phyloP scores from a whole-genome alignment of 2,329 filamentous ascomycete genomes.

The Macrophomina tecta region DNA sequence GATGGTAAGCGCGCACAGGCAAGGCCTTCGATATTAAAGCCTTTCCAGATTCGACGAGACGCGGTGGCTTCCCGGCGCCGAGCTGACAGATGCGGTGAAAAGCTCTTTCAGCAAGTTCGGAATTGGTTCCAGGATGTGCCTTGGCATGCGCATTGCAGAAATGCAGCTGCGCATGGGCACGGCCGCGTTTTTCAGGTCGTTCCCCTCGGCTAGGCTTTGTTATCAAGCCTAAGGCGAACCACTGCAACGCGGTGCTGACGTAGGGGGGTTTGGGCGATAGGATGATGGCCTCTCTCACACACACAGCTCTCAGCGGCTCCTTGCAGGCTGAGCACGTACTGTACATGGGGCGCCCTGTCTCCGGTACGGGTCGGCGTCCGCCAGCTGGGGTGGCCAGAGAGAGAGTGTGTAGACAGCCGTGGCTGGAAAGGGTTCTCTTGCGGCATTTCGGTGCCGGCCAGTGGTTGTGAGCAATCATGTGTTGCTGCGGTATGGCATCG shows the following conservation, averaged over 20 bases:
- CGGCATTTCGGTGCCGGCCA: too few relatives aligned
- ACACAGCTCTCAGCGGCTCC: too few relatives aligned
- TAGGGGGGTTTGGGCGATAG: not conserved
- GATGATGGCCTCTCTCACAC: too few relatives aligned
- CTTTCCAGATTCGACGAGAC: constrained; percentile 40
- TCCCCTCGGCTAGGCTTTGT: constrained; percentile 46
- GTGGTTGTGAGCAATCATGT: not conserved
- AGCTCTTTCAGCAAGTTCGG: constrained; percentile 72
- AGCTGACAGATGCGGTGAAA: constrained; percentile 43
- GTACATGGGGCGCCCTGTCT: too few relatives aligned
- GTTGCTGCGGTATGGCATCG: not conserved
- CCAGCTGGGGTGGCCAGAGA: too few relatives aligned
- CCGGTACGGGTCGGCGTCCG: too few relatives aligned
- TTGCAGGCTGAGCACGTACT: too few relatives aligned
- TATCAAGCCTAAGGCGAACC: constrained; percentile 50
- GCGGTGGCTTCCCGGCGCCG: constrained; percentile 37
- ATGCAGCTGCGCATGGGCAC: constrained; percentile 62
- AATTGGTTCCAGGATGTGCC: constrained; percentile 70
- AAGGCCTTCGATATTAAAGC: not conserved
- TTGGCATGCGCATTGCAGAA: constrained; percentile 70
- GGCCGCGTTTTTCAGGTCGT: constrained; percentile 59
- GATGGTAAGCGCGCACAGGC: too few relatives aligned
- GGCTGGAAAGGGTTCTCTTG: too few relatives aligned
- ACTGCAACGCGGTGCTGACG: constrained; percentile 35
- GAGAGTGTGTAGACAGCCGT: too few relatives aligned